Evolutionary conservation across 768 basidiomycete genomes (phyloP), one percentile per base, ranked within the genome.

Genomic region (Tylopilus sp.): DNA sequence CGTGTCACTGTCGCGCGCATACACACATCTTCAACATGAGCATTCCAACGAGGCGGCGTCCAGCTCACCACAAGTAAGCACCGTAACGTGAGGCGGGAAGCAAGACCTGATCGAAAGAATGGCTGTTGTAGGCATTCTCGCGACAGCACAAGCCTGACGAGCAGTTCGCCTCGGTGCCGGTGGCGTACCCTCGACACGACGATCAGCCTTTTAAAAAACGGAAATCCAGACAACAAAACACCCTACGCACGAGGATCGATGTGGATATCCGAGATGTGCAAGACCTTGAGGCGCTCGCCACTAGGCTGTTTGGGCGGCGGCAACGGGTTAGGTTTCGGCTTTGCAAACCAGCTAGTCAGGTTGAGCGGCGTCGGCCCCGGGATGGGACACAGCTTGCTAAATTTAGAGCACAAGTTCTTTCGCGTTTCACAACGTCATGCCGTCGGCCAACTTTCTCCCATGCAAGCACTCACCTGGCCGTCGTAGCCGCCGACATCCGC

Each of bases 141-240:
- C 12, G 75, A 61, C 86, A 88, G 66, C 86, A 89, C 17, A 79
- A 63, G 26, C 75, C 78, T 26, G 75, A 69, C 18, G 79, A 79
- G 63, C 86, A 88, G 60, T 85, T 84, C 1, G 79, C 83, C 67
- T 87, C 84, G 7, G 81, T 64, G 13, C 82, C 81, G n/a, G 78
- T 86, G 8, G 81, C 72, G 48, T 80, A 86, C 8, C 28, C 28
- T 28, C 11, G 28, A 28, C 28, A 8, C 28, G 28, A n/a, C n/a
- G n/a, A n/a, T n/a, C n/a, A n/a, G n/a, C n/a, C n/a, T n/a, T n/a
- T n/a, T n/a, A n/a, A n/a, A n/a, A n/a, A n/a, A n/a, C n/a, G n/a
- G n/a, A n/a, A 10, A 26, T 26, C 25, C 25, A 8, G 25, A 26
- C 25, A 26, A 26, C 28, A 28, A 28, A 8, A 28, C 7, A 28